Evolutionary conservation across 495 filamentous ascomycete species (phyloP).

Genomic region (Trichocladium antarcticum): DNA sequence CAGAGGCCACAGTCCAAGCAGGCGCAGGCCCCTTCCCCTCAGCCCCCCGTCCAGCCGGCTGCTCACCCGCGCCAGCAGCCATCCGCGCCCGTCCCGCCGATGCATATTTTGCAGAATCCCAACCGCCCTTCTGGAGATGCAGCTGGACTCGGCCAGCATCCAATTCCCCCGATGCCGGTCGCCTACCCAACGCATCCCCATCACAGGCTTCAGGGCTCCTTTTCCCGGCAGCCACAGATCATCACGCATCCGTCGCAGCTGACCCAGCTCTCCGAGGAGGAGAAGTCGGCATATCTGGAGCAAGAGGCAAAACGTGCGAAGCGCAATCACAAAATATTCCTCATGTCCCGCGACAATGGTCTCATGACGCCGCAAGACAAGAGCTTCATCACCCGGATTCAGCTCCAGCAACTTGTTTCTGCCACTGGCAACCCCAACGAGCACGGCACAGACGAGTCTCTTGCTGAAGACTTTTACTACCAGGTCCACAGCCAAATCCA

Average conservation of each 20-base stretch:
- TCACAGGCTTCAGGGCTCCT: constrained; percentile 31
- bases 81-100: constrained; percentile 37
- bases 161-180: constrained; percentile 11
- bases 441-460: constrained; percentile 61
- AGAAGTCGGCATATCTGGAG: constrained; percentile 64
- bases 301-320: constrained; percentile 94
- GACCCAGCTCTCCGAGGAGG: constrained; percentile 63
- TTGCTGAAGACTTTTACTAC: constrained; percentile 95
- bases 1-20: constrained; percentile 36
- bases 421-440: constrained; percentile 80
- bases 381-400: constrained; percentile 97
- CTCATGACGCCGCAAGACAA: constrained; percentile 99
- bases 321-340: constrained; percentile 94
- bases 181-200: constrained; percentile 20
- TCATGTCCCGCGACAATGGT: constrained; percentile 87
- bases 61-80: constrained; percentile 41
- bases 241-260: constrained; percentile 67
- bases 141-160: constrained; percentile 22
- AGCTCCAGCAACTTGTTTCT: constrained; percentile 88
- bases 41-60: constrained; percentile 20
- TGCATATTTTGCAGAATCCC: constrained; percentile 45
- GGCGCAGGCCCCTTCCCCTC: constrained; percentile 21
- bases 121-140: constrained; percentile 35
- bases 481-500: constrained; percentile 93
- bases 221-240: constrained; percentile 29